Evolutionary conservation across 371 early-diverging fungal species (phyloP).

Genomic region (Mucor piriformis): DNA sequence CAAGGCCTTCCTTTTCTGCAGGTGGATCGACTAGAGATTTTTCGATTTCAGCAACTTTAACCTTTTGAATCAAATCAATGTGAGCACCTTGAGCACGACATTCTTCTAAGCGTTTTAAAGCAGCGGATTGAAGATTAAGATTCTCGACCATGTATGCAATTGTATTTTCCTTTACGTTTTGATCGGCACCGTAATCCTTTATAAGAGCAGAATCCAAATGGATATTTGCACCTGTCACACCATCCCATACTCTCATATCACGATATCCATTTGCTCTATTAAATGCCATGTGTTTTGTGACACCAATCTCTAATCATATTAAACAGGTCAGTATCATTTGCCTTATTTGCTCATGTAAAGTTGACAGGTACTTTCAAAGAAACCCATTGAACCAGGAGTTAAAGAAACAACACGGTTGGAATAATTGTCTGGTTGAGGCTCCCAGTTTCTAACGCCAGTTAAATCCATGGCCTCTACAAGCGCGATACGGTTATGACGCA

Average conservation of each 20-base stretch:
- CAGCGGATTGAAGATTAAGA: constrained; percentile 47
- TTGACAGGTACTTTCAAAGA: constrained; percentile 53
- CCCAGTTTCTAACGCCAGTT: constrained; percentile 50
- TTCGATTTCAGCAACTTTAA: constrained; percentile 58
- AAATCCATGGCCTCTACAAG: constrained; percentile 79
- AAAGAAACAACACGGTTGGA: constrained; percentile 79
- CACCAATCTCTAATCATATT: constrained; percentile 67
- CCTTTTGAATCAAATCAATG: constrained; percentile 57
- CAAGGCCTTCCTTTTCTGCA: constrained; percentile 20
- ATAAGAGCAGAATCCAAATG: constrained; percentile 59
- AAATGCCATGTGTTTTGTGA: constrained; percentile 59
- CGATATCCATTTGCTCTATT: constrained; percentile 61
- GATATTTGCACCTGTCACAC: constrained; percentile 64
- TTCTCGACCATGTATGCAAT: constrained; percentile 67
- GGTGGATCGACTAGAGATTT: constrained; percentile 3
- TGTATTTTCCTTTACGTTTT: constrained; percentile 9
- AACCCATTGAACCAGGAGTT: constrained; percentile 60
- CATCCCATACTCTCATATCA: constrained; percentile 82
- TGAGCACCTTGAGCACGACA: constrained; percentile 40
- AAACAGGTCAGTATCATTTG: neutral
- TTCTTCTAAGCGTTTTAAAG: constrained; percentile 50
- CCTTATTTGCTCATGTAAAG: no score
- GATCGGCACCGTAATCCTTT: constrained; percentile 7
- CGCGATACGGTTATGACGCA: constrained; percentile 61
- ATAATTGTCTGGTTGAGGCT: constrained; percentile 50